A percentile compares a stretch with the other conserved stretches of the same genome.
Evolutionary conservation across 2,329 filamentous ascomycete species (phyloP).

Genomic region (Alternaria alternata): DNA sequence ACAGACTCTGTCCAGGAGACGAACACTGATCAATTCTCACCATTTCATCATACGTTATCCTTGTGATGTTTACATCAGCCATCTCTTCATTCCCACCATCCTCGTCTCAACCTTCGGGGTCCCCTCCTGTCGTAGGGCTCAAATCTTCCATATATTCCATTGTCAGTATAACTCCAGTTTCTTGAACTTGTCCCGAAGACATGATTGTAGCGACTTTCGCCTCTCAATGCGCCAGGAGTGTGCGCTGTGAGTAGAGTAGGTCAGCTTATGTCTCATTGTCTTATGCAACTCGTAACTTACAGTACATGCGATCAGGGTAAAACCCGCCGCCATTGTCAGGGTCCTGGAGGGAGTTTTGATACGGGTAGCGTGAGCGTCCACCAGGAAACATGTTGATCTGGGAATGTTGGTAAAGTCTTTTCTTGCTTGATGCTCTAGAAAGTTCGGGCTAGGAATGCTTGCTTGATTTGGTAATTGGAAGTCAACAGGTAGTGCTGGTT

Average conservation of each 20-base stretch:
- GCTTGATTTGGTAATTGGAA: neutral
- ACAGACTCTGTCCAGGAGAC: neutral
- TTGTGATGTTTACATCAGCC: neutral
- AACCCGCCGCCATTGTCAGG: conserved; percentile 2
- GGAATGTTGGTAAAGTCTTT: neutral
- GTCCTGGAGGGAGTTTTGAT: neutral
- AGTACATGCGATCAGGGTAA: conserved; percentile 12
- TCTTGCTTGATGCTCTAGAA: neutral
- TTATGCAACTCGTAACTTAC: neutral
- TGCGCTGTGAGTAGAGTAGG: neutral
- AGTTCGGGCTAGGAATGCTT: neutral
- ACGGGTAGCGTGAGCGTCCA: conserved; percentile 1
- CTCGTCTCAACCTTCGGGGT: neutral
- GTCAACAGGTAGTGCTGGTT: neutral
- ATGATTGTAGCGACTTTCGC: conserved; percentile 5
- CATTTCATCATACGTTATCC: neutral
- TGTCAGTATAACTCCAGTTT: conserved; percentile 8
- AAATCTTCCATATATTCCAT: conserved; percentile 7
- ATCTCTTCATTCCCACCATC: neutral
- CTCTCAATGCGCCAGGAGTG: neutral
- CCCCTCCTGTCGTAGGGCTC: conserved; percentile 10
- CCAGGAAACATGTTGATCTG: conserved; percentile 5
- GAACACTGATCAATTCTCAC: neutral
- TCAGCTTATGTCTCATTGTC: neutral
- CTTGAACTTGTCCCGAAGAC: neutral